Conservation (phyloP, 257 asterid genomes). For the Henckelia pumila region DNA sequence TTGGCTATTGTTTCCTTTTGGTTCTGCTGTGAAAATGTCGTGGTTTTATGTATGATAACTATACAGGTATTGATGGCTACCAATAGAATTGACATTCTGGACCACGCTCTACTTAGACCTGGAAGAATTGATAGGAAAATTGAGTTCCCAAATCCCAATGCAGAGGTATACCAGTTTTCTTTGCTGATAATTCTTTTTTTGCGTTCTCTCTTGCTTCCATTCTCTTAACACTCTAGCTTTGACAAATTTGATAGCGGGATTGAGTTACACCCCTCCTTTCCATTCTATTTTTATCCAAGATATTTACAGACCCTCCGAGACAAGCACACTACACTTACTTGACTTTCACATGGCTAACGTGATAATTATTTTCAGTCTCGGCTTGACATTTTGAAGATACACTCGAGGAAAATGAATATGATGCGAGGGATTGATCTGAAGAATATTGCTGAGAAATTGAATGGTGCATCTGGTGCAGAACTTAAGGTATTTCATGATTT, state of each 20-base stretch:
- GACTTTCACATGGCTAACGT: conserved; percentile 19
- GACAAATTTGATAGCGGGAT: no score
- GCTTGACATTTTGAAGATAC: conserved; percentile 78
- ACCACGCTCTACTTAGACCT: conserved; percentile 90
- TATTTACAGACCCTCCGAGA: conserved; percentile 5
- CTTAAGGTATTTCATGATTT: conserved; percentile 54
- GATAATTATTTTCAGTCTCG: conserved; percentile 61
- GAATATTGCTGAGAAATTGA: conserved; percentile 91
- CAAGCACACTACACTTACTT: not conserved
- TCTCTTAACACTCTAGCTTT: not conserved
- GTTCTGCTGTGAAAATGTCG: conserved; percentile 10
- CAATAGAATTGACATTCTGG: conserved; percentile 84
- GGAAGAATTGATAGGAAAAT: conserved; percentile 93
- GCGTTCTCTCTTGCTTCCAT: not conserved
- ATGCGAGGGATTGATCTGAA: conserved; percentile 90
- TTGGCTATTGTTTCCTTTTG: conserved; percentile 5
- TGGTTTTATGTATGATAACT: not conserved
- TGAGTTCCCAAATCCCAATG: conserved; percentile 94
- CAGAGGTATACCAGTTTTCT: conserved; percentile 44
- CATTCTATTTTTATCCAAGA: conserved; percentile 1
- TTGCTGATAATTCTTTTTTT: conserved; percentile 1
- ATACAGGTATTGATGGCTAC: conserved; percentile 90
- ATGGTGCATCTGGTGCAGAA: conserved; percentile 93
- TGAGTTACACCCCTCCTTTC: not conserved
- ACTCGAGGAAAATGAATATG: conserved; percentile 85